Conservation (phyloP, 345 rosid species). For the Pistacia vera region DNA sequence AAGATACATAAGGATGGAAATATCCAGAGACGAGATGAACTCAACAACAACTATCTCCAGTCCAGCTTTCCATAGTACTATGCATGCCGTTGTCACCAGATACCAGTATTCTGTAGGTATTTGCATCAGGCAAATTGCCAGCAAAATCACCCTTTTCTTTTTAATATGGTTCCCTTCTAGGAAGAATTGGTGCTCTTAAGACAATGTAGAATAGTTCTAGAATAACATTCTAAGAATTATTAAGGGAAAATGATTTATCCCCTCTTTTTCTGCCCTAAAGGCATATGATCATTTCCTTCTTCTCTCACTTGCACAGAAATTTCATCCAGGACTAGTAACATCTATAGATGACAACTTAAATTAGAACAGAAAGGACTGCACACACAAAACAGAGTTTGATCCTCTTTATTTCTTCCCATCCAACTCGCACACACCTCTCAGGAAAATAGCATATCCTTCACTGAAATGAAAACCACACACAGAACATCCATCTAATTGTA, state of each 20-base stretch:
- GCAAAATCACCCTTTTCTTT: neutral
- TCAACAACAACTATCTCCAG: neutral
- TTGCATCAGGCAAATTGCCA: neutral
- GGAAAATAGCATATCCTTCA: neutral
- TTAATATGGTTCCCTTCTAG: too few species aligned
- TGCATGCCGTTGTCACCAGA: neutral
- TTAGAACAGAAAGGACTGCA: neutral
- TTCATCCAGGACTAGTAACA: neutral
- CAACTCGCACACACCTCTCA: neutral
- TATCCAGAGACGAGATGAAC: neutral
- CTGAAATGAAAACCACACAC: neutral
- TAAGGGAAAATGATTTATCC: neutral
- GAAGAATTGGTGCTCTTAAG: too few species aligned
- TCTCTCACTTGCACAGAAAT: neutral
- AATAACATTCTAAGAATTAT: too few species aligned
- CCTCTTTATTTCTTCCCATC: neutral
- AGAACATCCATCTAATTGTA: neutral
- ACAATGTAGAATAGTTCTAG: too few species aligned
- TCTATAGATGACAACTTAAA: neutral
- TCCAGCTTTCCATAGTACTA: neutral
- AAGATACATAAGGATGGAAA: too few species aligned
- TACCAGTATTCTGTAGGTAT: neutral
- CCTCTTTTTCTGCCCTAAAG: neutral
- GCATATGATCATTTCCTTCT: neutral
- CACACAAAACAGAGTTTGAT: neutral